Evolutionary conservation across 2,329 filamentous ascomycete species (phyloP).

Genomic region (Blastomyces percursus): DNA sequence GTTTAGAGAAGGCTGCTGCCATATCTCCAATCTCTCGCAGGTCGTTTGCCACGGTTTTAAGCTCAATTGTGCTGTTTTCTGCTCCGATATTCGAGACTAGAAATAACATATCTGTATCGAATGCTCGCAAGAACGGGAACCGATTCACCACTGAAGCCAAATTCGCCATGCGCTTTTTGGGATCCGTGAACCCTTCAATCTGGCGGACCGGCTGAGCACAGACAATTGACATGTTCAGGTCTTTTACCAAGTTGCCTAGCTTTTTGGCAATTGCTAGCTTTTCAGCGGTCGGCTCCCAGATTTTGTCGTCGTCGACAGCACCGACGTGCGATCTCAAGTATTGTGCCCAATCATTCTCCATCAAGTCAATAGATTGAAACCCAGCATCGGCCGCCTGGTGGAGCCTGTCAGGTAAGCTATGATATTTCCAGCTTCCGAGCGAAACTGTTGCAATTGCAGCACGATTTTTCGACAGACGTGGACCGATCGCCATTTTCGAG

Average conservation of each 20-base stretch:
- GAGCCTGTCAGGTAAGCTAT: slow-evolving; percentile 3
- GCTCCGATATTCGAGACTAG: slow-evolving; percentile 3
- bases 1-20: neutral
- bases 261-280: slow-evolving; percentile 1
- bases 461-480: slow-evolving; percentile 2
- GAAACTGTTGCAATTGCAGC: slow-evolving; percentile 6
- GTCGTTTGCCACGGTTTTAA: slow-evolving; percentile 2
- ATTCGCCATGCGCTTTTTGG: neutral
- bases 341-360: slow-evolving; percentile 4
- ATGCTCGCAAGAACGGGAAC: slow-evolving; percentile 2
- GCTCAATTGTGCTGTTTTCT: slow-evolving; percentile 3
- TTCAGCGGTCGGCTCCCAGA: slow-evolving; percentile 1
- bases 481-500: slow-evolving; percentile 3
- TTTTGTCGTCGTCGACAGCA: neutral
- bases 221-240: slow-evolving; percentile 1
- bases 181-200: neutral
- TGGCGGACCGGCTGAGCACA: slow-evolving; percentile 3
- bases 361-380: slow-evolving; percentile 6
- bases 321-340: slow-evolving; percentile 3
- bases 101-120: slow-evolving; percentile 2
- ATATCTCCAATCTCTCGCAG: slow-evolving; percentile 3
- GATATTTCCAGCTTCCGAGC: slow-evolving; percentile 3
- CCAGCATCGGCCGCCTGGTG: slow-evolving; percentile 2
- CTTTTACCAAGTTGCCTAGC: slow-evolving; percentile 1
- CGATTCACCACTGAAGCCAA: neutral